phyloP scores from a whole-genome alignment of 352 stramenopile species.

The Pythium biforme region DNA sequence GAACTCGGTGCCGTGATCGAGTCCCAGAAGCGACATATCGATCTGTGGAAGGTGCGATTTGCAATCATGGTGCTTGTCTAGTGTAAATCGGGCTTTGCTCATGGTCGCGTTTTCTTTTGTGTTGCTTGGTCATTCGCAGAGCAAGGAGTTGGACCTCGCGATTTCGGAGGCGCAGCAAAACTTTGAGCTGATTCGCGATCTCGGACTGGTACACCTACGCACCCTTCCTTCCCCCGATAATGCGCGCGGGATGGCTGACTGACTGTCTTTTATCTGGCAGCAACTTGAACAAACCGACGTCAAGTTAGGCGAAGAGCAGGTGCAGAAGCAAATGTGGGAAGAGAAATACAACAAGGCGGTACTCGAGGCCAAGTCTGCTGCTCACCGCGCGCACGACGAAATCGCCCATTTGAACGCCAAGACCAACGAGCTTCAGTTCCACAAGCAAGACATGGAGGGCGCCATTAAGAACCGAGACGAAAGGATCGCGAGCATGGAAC shows the following conservation, averaged over 20 bases:
- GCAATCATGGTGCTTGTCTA: too few species aligned
- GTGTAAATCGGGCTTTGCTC: too few species aligned
- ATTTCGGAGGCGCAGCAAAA: constrained; percentile 73
- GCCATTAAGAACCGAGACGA: constrained; percentile 44
- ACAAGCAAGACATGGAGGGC: constrained; percentile 48
- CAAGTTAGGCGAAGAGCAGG: constrained; percentile 44
- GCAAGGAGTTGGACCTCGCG: constrained; percentile 72
- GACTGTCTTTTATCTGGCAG: constrained; percentile 5
- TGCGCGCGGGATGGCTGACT: neutral
- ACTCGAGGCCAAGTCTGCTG: constrained; percentile 51
- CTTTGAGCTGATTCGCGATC: constrained; percentile 52
- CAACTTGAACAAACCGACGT: constrained; percentile 60
- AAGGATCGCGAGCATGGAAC: constrained; percentile 35
- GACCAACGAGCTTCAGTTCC: constrained; percentile 45
- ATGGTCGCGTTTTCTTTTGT: too few species aligned
- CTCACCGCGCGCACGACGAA: constrained; percentile 50
- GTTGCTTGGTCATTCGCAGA: too few species aligned
- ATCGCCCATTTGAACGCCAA: constrained; percentile 51
- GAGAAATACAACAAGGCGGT: constrained; percentile 66
- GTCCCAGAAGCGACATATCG: constrained; percentile 83
- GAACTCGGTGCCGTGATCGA: constrained; percentile 80
- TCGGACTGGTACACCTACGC: constrained; percentile 40
- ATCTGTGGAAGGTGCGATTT: constrained; percentile 69
- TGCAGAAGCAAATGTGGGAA: constrained; percentile 78
- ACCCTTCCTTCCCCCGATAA: neutral